Conservation (phyloP, 23 red algal genomes). For the Gracilariopsis chorda region DNA sequence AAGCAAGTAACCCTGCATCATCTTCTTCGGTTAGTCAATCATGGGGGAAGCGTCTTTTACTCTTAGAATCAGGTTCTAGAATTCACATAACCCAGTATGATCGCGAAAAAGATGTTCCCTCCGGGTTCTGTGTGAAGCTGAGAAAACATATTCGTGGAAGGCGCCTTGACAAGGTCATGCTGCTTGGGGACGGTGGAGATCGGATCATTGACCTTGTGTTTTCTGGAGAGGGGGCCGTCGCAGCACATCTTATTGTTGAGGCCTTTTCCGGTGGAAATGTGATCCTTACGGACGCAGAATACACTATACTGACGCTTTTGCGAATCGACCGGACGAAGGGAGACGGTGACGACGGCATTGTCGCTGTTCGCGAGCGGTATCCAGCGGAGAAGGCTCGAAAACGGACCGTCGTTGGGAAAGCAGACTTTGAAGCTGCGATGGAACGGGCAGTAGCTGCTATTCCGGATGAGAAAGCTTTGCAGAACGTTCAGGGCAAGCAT, state of each 20-base stretch:
- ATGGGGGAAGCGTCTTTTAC: conserved; percentile 79
- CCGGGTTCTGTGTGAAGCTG: conserved; percentile 94
- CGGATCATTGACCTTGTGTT: conserved; percentile 89
- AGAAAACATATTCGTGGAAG: conserved; percentile 92
- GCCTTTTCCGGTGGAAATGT: conserved; percentile 91
- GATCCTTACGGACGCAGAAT: conserved; percentile 89
- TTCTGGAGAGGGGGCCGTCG: conserved; percentile 38
- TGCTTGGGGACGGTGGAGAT: conserved; percentile 77
- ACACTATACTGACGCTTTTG: conserved; percentile 76
- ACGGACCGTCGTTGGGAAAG: background rate
- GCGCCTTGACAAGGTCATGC: conserved; percentile 66
- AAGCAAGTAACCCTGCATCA: background rate
- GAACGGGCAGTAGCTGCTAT: background rate
- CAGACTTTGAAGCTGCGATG: background rate
- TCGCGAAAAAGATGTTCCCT: conserved; percentile 82
- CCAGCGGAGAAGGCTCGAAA: conserved; percentile 37
- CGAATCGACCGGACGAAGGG: conserved; percentile 43
- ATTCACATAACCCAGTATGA: conserved; percentile 85
- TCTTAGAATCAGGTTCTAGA: conserved; percentile 89
- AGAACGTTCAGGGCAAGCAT: background rate
- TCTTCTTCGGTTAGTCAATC: background rate
- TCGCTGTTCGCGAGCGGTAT: conserved; percentile 46
- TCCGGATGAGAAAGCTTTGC: background rate
- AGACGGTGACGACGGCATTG: conserved; percentile 10
- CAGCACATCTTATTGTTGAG: conserved; percentile 83